A percentile compares a stretch with the other conserved stretches of the same genome.
Evolutionary conservation across 768 basidiomycete species (phyloP).

Genomic region (Galerina marginata): DNA sequence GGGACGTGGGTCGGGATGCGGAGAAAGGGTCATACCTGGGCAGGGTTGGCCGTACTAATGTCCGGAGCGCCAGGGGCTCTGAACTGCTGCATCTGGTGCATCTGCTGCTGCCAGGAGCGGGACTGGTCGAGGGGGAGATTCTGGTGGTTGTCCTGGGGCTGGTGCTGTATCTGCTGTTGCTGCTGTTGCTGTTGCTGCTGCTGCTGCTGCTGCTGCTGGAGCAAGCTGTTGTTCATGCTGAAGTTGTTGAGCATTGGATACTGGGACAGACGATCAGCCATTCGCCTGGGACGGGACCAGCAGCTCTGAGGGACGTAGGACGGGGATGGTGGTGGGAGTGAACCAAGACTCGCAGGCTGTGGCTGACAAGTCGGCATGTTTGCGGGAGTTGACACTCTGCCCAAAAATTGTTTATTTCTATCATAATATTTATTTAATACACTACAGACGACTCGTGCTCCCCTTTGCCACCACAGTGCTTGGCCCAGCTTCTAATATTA

Average conservation of each 20-base stretch:
- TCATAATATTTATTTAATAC: conserved; percentile 11
- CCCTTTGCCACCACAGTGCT: conserved; percentile 32
- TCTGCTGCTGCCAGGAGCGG: conserved; percentile 61
- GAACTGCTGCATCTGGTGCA: conserved; percentile 35
- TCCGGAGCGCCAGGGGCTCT: conserved; percentile 23
- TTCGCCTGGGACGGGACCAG: conserved; percentile 32
- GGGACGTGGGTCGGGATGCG: conserved; percentile 13
- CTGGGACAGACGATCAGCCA: conserved; percentile 66
- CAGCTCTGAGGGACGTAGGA: conserved; percentile 23
- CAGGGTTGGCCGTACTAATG: conserved; percentile 20
- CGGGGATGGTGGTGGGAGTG: conserved; percentile 61
- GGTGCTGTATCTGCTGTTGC: conserved; percentile 50
- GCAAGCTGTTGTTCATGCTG: conserved; percentile 49
- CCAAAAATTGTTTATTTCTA: conserved; percentile 18
- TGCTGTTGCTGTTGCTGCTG: conserved; percentile 48
- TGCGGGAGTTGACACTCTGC: conserved; percentile 45
- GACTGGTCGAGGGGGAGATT: conserved; percentile 54
- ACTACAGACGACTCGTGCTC: not conserved
- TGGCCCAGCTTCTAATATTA: conserved; percentile 79
- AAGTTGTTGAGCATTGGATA: conserved; percentile 58
- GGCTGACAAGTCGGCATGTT: conserved; percentile 52
- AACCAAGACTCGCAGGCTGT: conserved; percentile 54
- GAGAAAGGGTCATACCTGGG: conserved; percentile 25
- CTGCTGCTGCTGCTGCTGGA: conserved; percentile 45
- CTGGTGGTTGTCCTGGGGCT: conserved; percentile 45